phyloP scores from a whole-genome alignment of 805 yeast species.

The Suhomyces emberorum region DNA sequence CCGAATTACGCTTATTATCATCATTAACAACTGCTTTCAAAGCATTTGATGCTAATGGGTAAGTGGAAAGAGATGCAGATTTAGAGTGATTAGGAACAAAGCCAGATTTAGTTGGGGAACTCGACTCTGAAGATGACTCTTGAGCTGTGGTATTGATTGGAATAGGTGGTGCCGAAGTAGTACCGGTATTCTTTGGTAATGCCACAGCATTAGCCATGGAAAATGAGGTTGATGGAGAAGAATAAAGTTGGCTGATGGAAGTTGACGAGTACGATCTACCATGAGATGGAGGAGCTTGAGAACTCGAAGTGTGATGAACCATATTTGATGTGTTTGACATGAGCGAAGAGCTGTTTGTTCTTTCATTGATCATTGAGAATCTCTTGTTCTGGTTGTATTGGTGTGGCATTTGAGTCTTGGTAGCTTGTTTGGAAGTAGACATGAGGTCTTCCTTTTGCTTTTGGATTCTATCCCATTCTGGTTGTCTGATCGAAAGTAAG shows the following conservation, averaged over 20 bases:
- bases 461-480: conserved; percentile 78
- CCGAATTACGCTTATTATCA: conserved; percentile 42
- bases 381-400: conserved; percentile 34
- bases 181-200: conserved; percentile 14
- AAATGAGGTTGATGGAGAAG: conserved; percentile 68
- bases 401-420: conserved; percentile 6
- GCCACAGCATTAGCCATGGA: conserved; percentile 52
- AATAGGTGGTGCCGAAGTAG: conserved; percentile 4
- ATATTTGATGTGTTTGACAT: conserved; percentile 4
- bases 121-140: conserved; percentile 17
- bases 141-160: conserved; percentile 2
- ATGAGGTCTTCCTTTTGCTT: conserved; percentile 20
- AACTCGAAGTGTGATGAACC: conserved; percentile 1
- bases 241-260: conserved; percentile 35
- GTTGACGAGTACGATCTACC: conserved; percentile 36
- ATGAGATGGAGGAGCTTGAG: conserved; percentile 14
- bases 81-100: conserved; percentile 27
- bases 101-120: conserved; percentile 18
- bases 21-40: conserved; percentile 66
- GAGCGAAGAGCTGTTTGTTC: conserved; percentile 25
- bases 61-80: conserved; percentile 29
- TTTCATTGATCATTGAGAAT: conserved; percentile 43
- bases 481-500: conserved; percentile 78
- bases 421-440: conserved; percentile 1
- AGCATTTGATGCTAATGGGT: conserved; percentile 62